Evolutionary conservation across 306 rosid species (phyloP), one percentile per base, ranked within the genome.

Genomic region (Cucurbita pepo): DNA sequence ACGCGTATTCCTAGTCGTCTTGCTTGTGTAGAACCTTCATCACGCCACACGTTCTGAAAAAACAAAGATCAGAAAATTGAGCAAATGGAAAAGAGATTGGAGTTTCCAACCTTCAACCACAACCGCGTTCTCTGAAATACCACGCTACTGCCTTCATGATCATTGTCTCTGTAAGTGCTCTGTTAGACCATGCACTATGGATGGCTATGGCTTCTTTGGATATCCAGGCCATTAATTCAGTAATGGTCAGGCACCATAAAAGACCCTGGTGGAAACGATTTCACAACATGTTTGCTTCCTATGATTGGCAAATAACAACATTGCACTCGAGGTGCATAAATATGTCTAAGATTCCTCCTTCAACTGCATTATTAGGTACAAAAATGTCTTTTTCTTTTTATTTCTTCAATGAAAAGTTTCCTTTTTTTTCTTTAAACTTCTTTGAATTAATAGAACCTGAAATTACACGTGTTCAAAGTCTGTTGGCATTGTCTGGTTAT

Each of bases 401-500:
- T 50, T 50, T 50, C 18, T 14, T 1, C 54, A 6, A 50, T 50
- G 54, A 5, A 47, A 47, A 12, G 16, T 47, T 2, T 30, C 34
- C 34, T 30, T 30, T 30, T 30, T 30, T 30, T 30, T 2, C 34
- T 30, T 30, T 30, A 0, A 30, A 30, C 7, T 50, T 34, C 59
- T 13, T 51, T 4, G 7, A 30, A 51, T 50, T 34, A 10, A 59
- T n/a, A 69, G 78, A 80, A 83, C 67, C 55, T 58, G 51, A 57
- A 50, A 65, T 76, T 69, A 77, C 14, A 51, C 58, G 57, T 60
- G 63, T 9, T 79, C 78, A 11, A 81, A 44, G 69, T 78, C 64
- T 50, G 80, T 52, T 59, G 37, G 74, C 14, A 14, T 83, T 5
- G 84, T 85, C 44, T 72, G 84, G 43, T 79, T 83, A 51, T 75